phyloP scores from a whole-genome alignment of 257 asterid species.

The Datura wrightii region DNA sequence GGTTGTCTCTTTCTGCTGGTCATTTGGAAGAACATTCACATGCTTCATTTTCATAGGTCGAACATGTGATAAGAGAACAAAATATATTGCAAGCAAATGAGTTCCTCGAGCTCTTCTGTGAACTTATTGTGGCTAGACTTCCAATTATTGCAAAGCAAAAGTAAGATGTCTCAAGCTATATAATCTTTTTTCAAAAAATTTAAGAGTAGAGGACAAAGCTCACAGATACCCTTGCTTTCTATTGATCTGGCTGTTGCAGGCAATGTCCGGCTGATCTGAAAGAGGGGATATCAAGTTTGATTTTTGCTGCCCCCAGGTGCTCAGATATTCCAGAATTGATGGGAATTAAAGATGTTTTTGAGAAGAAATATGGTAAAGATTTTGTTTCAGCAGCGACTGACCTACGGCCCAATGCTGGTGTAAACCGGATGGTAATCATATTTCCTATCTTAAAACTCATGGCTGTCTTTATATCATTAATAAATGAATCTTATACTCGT shows the following conservation, averaged over 20 bases:
- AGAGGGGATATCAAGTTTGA: constrained; percentile 91
- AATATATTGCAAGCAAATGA: constrained; percentile 92
- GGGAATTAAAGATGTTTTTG: constrained; percentile 71
- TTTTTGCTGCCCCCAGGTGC: constrained; percentile 96
- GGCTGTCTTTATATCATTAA: neutral
- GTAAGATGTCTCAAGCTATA: constrained; percentile 58
- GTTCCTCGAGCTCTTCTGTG: constrained; percentile 94
- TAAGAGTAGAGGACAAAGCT: constrained; percentile 24
- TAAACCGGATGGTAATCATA: constrained; percentile 73
- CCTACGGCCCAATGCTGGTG: constrained; percentile 93
- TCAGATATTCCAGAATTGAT: constrained; percentile 90
- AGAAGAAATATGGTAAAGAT: constrained; percentile 90
- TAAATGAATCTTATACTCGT: neutral
- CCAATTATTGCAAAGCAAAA: constrained; percentile 85
- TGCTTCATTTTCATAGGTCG: constrained; percentile 60
- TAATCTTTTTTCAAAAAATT: neutral
- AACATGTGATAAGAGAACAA: constrained; percentile 94
- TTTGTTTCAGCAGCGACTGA: constrained; percentile 94
- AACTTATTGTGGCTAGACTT: constrained; percentile 81
- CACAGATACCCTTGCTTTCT: constrained; percentile 23
- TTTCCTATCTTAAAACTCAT: neutral
- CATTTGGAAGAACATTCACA: constrained; percentile 6
- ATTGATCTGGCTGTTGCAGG: constrained; percentile 51
- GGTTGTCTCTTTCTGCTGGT: neutral
- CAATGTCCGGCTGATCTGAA: constrained; percentile 94